Evolutionary conservation across 1,284 basidiomycete genomes (phyloP).

Genomic region (Fomitopsis schrenkii): DNA sequence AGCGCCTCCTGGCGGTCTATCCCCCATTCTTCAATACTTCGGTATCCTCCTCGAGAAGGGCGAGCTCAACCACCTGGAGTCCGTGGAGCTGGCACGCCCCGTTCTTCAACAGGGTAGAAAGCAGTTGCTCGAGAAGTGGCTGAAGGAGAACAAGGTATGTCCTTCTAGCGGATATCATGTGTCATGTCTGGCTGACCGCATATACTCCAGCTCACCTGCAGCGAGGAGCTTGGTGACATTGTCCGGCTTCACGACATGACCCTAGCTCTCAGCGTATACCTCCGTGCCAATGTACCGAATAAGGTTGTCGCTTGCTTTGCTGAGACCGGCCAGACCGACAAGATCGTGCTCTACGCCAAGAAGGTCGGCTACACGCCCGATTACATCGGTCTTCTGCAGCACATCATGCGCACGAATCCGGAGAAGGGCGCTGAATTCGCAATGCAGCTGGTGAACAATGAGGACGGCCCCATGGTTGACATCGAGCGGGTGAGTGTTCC

Average conservation of each 20-base stretch:
- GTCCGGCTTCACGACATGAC: conserved; percentile 97
- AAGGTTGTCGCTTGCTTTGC: conserved; percentile 99
- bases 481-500: conserved; percentile 72
- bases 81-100: conserved; percentile 93
- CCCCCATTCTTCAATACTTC: conserved; percentile 98
- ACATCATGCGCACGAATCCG: conserved; percentile 94
- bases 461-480: conserved; percentile 90
- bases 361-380: conserved; percentile 96
- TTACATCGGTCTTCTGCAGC: conserved; percentile 93
- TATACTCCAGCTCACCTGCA: conserved; percentile 83
- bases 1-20: conserved; percentile 85
- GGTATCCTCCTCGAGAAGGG: conserved; percentile 98
- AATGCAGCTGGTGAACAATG: conserved; percentile 92
- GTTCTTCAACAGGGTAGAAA: conserved; percentile 97
- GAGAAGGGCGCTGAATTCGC: conserved; percentile 99
- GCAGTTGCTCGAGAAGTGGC: conserved; percentile 97
- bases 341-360: conserved; percentile 98
- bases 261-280: conserved; percentile 96
- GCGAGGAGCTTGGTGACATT: conserved; percentile 97
- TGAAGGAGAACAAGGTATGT: conserved; percentile 96
- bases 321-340: conserved; percentile 97
- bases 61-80: conserved; percentile 96
- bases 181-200: not conserved
- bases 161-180: not conserved
- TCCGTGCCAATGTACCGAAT: conserved; percentile 97